Conservation (phyloP, 805 yeast genomes). For the Helenozyma baotianmanensis region DNA sequence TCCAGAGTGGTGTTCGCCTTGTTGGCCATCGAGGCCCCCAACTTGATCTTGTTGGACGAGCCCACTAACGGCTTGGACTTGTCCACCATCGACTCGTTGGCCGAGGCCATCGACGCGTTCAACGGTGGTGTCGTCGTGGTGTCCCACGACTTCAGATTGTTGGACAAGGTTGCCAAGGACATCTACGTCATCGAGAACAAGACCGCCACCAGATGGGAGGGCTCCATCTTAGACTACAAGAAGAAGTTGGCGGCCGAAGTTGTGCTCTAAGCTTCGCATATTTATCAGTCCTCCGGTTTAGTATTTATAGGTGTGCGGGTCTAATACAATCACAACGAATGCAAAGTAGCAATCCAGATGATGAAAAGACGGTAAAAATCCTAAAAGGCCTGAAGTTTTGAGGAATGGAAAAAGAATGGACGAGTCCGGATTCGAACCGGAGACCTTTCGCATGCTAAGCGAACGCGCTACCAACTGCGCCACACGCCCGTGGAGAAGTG, state of each 20-base stretch:
- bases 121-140: constrained; percentile 98
- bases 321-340: constrained; percentile 1
- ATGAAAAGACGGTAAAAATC: background rate
- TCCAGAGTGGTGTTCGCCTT: constrained; percentile 97
- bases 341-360: background rate
- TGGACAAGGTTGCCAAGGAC: constrained; percentile 96
- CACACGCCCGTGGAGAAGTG: constrained; percentile 63
- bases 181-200: constrained; percentile 94
- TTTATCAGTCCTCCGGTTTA: background rate
- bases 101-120: constrained; percentile 90
- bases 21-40: constrained; percentile 92
- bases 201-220: constrained; percentile 96
- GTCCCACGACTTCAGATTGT: constrained; percentile 96
- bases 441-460: constrained; percentile 61
- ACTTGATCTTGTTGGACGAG: constrained; percentile 92
- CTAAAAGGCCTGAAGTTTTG: background rate
- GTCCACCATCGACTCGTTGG: constrained; percentile 95
- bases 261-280: constrained; percentile 48
- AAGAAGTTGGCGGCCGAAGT: constrained; percentile 89
- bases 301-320: constrained; percentile 4
- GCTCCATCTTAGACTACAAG: constrained; percentile 86
- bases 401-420: constrained; percentile 15
- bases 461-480: constrained; percentile 83
- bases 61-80: constrained; percentile 99
- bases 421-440: constrained; percentile 29